Evolutionary conservation across 768 basidiomycete species (phyloP), one percentile per base, ranked within the genome.

Genomic region (Naganishia vaughanmartiniae): DNA sequence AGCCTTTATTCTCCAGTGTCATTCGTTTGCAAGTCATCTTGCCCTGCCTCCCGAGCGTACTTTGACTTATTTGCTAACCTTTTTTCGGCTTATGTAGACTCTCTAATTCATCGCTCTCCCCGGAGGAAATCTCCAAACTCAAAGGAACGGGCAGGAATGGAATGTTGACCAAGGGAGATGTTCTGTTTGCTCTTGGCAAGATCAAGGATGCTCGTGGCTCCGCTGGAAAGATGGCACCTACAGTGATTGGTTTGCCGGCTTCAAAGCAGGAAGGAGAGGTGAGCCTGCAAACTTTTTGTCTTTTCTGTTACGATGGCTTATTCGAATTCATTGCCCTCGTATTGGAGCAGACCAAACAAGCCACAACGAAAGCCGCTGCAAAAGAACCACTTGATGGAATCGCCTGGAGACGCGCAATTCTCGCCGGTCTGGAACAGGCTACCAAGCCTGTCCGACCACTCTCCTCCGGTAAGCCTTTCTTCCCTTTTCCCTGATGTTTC

Each of bases 81-180:
- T 19, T 6, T 9, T 46, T 54, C 54, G n/a, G 57, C 7, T 9
- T 51, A 12, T 51, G 4, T 24, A 81, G 80, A 69, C 72, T 81
- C 26, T 65, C 68, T 46, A 76, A 78, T 54, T 78, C 80, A 1
- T 31, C 69, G 54, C 74, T 82, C n/a, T 72, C 77, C 4, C 54
- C 76, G 3, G 72, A 71, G 5, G 73, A 77, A 58, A 79, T 82
- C 28, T 86, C 87, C 65, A 83, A 84, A 30, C 90, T 99, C 79
- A 89, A 89, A 73, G 93, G 90, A 7, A 95, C 93, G 2, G 95
- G 95, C 58, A 84, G 91, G 65, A 86, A 90, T 45, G 95, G 96
- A 17, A 94, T 93, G 89, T 81, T 98, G 71, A 98, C 94, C 57
- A 97, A 97, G 81, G 96, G 96, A 14, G 95, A 99, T 78, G 89